Percentiles rank a stretch among this genome's conserved stretches.
phyloP scores from a whole-genome alignment of 179 eudicot species.

The Beta lomatogona region DNA sequence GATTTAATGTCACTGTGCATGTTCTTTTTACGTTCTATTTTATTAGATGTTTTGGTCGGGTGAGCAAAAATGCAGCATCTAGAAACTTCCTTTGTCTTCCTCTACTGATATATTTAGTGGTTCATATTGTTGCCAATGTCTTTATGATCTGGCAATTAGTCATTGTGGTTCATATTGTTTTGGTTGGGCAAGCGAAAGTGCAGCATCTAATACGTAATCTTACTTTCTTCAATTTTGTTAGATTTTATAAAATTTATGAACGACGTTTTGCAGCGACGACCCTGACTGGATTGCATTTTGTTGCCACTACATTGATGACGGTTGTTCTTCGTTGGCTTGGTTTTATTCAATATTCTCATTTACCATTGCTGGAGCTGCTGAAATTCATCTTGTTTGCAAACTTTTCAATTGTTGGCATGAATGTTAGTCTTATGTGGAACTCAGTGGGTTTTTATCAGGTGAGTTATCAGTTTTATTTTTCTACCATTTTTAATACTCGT shows the following conservation, averaged over 20 bases:
- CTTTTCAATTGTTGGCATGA: slow-evolving; percentile 92
- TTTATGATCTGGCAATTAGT: background rate
- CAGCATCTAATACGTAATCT: background rate
- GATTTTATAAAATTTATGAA: slow-evolving; percentile 7
- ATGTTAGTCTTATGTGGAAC: slow-evolving; percentile 90
- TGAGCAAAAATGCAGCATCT: background rate
- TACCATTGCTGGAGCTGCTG: slow-evolving; percentile 71
- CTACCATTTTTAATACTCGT: background rate
- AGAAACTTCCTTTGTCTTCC: background rate
- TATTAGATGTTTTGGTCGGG: background rate
- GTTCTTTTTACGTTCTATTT: background rate
- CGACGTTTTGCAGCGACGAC: slow-evolving; percentile 70
- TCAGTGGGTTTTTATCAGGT: slow-evolving; percentile 98
- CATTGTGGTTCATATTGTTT: too few species aligned
- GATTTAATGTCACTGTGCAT: background rate
- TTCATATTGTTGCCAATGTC: background rate
- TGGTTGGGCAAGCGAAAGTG: too few species aligned
- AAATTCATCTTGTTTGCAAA: slow-evolving; percentile 82
- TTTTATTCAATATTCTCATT: slow-evolving; percentile 80
- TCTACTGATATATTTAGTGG: background rate
- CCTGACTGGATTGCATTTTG: slow-evolving; percentile 87
- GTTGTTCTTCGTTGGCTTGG: slow-evolving; percentile 78
- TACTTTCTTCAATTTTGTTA: background rate
- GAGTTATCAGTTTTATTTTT: slow-evolving; percentile 4
- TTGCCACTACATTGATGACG: slow-evolving; percentile 85